phyloP scores from a whole-genome alignment of 208 protist genomes.

The Acanthamoeba lenticulata region DNA sequence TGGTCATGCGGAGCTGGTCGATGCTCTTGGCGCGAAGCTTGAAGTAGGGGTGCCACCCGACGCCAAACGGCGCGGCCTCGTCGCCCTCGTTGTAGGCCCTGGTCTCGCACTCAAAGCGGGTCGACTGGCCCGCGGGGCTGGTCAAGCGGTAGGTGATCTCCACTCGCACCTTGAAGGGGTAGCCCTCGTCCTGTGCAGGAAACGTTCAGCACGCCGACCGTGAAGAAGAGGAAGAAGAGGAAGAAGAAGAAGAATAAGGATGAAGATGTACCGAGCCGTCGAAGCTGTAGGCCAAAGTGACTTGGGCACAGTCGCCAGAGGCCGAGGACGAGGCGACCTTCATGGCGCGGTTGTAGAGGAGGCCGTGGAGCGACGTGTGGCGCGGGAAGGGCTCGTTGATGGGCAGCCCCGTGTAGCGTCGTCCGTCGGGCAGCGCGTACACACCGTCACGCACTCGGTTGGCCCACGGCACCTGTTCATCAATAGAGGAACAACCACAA shows the following conservation, averaged over 20 bases:
- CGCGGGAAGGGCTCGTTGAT: slow-evolving; percentile 38
- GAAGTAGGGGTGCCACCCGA: slow-evolving; percentile 15
- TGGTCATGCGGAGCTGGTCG: neutral
- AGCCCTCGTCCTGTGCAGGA: neutral
- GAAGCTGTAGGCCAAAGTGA: neutral
- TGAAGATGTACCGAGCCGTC: neutral
- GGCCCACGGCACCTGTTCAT: slow-evolving; percentile 10
- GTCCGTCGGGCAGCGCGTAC: neutral
- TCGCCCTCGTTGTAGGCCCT: slow-evolving; percentile 1
- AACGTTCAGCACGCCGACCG: neutral
- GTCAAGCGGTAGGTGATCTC: neutral
- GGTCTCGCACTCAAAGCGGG: neutral
- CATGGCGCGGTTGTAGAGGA: neutral
- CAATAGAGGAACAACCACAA: neutral
- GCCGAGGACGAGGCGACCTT: neutral
- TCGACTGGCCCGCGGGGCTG: neutral
- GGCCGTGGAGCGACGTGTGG: neutral
- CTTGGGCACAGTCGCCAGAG: neutral
- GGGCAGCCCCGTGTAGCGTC: neutral
- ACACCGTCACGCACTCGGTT: neutral
- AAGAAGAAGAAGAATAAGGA: neutral
- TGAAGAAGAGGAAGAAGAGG: neutral
- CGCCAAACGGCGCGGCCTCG: neutral
- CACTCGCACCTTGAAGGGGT: neutral
- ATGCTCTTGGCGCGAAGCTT: neutral